These are phyloP conservation scores for Paracoccidioides brasiliensis DNA, from an alignment of 2,329 filamentous ascomycete genomes.

Conservation along the genomic window DNA sequence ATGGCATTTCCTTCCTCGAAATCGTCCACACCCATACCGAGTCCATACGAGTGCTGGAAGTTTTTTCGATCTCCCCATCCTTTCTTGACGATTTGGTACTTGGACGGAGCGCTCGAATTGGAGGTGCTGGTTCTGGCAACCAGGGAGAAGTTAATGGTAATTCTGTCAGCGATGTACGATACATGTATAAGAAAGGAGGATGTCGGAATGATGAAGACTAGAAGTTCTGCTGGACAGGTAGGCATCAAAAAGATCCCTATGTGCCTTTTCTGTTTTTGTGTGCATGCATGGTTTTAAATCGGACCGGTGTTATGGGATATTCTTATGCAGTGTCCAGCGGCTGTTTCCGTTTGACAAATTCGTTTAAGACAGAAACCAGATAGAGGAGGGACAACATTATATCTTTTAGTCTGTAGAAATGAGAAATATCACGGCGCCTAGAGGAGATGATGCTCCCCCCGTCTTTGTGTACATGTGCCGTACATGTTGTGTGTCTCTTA, in stretches of 20 bases:
- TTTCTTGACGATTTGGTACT: slow-evolving; percentile 10
- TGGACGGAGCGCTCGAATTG: slow-evolving; percentile 3
- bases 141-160: not conserved
- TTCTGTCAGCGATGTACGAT: not conserved
- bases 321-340: not conserved
- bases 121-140: not conserved
- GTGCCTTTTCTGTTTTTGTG: not conserved
- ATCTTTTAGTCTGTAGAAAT: not conserved
- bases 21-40: slow-evolving; percentile 11
- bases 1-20: slow-evolving; percentile 14
- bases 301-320: not conserved
- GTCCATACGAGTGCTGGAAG: slow-evolving; percentile 13
- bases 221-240: not conserved
- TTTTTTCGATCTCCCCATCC: slow-evolving; percentile 11
- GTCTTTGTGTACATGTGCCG: not conserved
- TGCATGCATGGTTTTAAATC: not conserved
- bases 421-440: not conserved
- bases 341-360: not conserved
- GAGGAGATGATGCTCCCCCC: not conserved
- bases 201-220: not conserved
- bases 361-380: not conserved
- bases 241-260: not conserved
- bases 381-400: not conserved
- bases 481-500: not conserved
- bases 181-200: not conserved